These are phyloP conservation scores for Corymbia citriodora DNA, from an alignment of 441 rosid species.

Conservation along the genomic window DNA sequence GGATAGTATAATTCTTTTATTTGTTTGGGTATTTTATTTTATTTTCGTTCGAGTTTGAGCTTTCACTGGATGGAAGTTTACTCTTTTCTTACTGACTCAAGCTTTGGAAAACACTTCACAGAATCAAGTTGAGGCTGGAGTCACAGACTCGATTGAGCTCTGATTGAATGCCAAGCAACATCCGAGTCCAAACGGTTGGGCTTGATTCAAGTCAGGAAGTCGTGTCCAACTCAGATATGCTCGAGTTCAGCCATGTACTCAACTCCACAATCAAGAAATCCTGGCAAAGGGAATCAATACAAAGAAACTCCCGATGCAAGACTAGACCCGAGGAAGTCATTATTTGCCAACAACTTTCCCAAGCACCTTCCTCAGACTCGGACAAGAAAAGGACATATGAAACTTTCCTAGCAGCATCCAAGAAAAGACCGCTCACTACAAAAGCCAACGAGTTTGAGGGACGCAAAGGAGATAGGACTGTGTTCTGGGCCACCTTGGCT, in stretches of 20 bases:
- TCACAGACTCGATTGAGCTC: not conserved
- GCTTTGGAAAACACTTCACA: not conserved
- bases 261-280: not conserved
- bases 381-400: not conserved
- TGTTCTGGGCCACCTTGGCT: not conserved
- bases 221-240: not conserved
- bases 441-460: not conserved
- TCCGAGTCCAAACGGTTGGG: not conserved
- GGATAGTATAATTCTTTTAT: rapidly evolving
- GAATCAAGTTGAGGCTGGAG: not conserved
- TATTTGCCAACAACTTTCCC: not conserved
- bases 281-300: too few species aligned
- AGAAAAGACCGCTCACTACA: not conserved
- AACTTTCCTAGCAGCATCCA: not conserved
- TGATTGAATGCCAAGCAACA: not conserved
- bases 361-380: too few species aligned
- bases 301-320: too few species aligned
- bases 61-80: not conserved
- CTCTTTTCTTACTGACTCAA: not conserved
- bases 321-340: not conserved
- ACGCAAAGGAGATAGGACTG: too few species aligned
- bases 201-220: not conserved
- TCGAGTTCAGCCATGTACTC: not conserved
- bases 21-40: too few species aligned
- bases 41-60: too few species aligned